phyloP scores from a whole-genome alignment of 352 stramenopile genomes.

The Albugo laibachii region DNA sequence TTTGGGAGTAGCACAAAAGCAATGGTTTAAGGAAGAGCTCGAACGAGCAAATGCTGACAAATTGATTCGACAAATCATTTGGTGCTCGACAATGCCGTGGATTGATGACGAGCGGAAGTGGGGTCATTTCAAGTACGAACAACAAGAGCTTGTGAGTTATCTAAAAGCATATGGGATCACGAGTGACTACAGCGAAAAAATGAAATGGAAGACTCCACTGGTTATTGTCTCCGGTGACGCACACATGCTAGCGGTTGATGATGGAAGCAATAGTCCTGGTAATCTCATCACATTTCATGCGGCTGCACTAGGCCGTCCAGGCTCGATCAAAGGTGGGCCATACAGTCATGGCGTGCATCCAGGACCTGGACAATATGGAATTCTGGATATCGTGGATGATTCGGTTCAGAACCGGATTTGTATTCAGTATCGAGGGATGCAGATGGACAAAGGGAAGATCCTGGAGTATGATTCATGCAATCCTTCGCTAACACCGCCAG shows the following conservation, averaged over 20 bases:
- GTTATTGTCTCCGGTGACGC: slow-evolving; percentile 74
- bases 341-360: slow-evolving; percentile 74
- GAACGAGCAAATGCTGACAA: slow-evolving; percentile 29
- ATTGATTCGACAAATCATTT: slow-evolving; percentile 47
- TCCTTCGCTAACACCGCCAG: slow-evolving; percentile 33
- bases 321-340: slow-evolving; percentile 69
- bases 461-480: slow-evolving; percentile 62
- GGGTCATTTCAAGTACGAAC: slow-evolving; percentile 66
- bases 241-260: slow-evolving; percentile 79
- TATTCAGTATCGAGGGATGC: slow-evolving; percentile 45
- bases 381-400: slow-evolving; percentile 68
- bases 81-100: slow-evolving; percentile 80
- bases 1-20: slow-evolving; percentile 65
- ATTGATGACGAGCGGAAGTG: slow-evolving; percentile 73
- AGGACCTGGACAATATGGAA: slow-evolving; percentile 53
- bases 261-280: slow-evolving; percentile 45
- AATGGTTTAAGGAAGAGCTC: slow-evolving; percentile 74
- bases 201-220: slow-evolving; percentile 31
- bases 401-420: slow-evolving; percentile 23
- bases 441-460: slow-evolving; percentile 26
- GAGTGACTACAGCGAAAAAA: not conserved
- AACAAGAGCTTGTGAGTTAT: slow-evolving; percentile 54
- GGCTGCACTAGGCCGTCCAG: slow-evolving; percentile 52
- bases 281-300: slow-evolving; percentile 66
- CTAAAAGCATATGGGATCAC: slow-evolving; percentile 43